Evolutionary conservation across 1,284 basidiomycete species (phyloP).

Genomic region (Pseudomicrostroma phylloplanum): DNA sequence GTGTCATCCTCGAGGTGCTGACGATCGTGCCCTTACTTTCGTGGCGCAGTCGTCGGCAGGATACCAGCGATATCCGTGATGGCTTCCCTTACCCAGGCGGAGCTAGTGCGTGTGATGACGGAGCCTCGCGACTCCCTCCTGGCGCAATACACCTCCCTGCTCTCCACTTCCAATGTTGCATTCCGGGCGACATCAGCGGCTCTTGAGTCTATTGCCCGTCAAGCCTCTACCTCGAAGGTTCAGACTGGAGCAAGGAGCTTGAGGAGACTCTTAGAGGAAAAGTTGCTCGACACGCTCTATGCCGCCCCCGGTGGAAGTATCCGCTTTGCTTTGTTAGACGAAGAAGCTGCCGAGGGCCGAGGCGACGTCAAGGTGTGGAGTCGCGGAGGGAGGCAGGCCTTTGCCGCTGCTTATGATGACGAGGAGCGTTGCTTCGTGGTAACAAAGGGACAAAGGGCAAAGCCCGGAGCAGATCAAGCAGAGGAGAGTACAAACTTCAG

Average conservation of each 20-base stretch:
- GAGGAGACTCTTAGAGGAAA: slow-evolving; percentile 72
- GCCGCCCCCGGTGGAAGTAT: slow-evolving; percentile 12
- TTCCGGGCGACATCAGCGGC: slow-evolving; percentile 18
- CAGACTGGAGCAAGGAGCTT: slow-evolving; percentile 85
- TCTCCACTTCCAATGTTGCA: slow-evolving; percentile 48
- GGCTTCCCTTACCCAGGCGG: slow-evolving; percentile 63
- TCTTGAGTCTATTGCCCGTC: slow-evolving; percentile 42
- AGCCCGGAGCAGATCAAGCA: background rate
- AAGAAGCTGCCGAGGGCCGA: slow-evolving; percentile 13
- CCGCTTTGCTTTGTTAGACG: slow-evolving; percentile 15
- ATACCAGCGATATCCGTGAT: slow-evolving; percentile 80
- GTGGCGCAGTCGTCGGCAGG: slow-evolving; percentile 63
- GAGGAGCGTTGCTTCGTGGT: slow-evolving; percentile 2
- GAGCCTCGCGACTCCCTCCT: slow-evolving; percentile 84
- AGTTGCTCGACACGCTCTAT: slow-evolving; percentile 30
- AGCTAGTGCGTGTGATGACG: slow-evolving; percentile 80
- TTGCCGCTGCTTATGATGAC: slow-evolving; percentile 9
- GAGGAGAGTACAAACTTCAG: too few relatives aligned
- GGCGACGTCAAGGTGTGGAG: slow-evolving; percentile 13
- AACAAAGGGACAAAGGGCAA: background rate
- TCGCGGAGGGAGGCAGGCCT: slow-evolving; percentile 10
- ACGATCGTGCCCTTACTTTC: too few relatives aligned
- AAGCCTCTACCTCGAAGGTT: slow-evolving; percentile 56
- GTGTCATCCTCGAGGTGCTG: too few relatives aligned
- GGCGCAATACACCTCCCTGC: slow-evolving; percentile 81